These are phyloP conservation scores for Coriolopsis trogii DNA, from an alignment of 1,284 basidiomycete species.

Conservation along the genomic window DNA sequence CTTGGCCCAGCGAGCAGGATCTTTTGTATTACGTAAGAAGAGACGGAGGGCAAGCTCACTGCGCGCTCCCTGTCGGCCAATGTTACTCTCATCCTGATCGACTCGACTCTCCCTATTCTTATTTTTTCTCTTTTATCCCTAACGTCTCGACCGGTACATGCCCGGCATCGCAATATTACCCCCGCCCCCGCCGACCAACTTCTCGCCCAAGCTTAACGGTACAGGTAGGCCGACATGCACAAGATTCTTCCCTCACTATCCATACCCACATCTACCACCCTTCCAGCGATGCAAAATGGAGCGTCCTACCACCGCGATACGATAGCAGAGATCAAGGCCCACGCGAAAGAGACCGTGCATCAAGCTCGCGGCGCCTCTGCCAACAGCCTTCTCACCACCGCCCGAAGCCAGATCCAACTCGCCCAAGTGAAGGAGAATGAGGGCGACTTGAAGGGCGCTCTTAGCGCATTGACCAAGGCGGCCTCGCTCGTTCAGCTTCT, in stretches of 20 bases:
- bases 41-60: background rate
- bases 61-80: background rate
- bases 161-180: slow-evolving; percentile 39
- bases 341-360: slow-evolving; percentile 58
- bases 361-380: slow-evolving; percentile 59
- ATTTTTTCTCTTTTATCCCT: slow-evolving; percentile 16
- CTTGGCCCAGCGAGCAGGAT: too few relatives aligned
- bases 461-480: slow-evolving; percentile 59
- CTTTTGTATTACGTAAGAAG: slow-evolving; percentile 1
- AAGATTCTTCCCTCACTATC: too few relatives aligned
- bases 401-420: slow-evolving; percentile 52
- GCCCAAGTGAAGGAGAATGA: slow-evolving; percentile 54
- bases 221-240: too few relatives aligned
- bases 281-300: slow-evolving; percentile 42
- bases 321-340: slow-evolving; percentile 66
- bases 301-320: slow-evolving; percentile 35
- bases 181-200: slow-evolving; percentile 32
- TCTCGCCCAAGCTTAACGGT: slow-evolving; percentile 33
- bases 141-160: slow-evolving; percentile 29
- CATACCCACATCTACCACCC: slow-evolving; percentile 1
- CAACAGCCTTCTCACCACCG: slow-evolving; percentile 58
- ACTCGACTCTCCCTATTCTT: slow-evolving; percentile 25
- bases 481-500: slow-evolving; percentile 58
- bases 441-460: slow-evolving; percentile 62
- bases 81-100: slow-evolving; percentile 12